Percentiles rank a stretch among this genome's conserved stretches.
Evolutionary conservation across 257 asterid species (phyloP).

Genomic region (Cinchona pubescens): DNA sequence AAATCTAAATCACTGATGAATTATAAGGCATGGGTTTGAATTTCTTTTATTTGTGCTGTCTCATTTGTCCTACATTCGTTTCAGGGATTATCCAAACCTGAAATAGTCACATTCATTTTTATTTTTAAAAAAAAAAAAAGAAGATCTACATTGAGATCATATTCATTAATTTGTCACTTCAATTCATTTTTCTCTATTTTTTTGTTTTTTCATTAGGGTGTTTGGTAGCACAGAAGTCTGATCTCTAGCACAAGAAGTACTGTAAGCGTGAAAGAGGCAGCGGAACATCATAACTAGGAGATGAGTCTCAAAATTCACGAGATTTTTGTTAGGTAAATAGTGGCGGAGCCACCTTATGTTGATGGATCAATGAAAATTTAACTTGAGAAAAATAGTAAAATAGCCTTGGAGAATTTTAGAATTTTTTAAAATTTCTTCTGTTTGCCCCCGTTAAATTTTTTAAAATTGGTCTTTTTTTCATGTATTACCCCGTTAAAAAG

Average conservation of each 20-base stretch:
- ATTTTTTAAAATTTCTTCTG: no score
- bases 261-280: neutral
- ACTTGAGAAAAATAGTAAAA: no score
- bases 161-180: constrained; percentile 14
- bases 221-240: neutral
- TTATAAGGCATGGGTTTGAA: constrained; percentile 13
- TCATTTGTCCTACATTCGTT: constrained; percentile 11
- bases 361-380: no score
- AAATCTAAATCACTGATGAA: constrained; percentile 3
- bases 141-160: no score
- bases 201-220: neutral
- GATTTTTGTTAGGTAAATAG: no score
- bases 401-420: no score
- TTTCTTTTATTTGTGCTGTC: constrained; percentile 13
- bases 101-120: neutral
- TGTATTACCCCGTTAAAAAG: no score
- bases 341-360: no score
- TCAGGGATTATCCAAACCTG: neutral
- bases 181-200: neutral
- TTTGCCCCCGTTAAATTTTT: no score
- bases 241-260: neutral
- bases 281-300: neutral
- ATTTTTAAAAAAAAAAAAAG: no score
- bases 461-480: no score
- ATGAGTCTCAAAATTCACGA: no score